phyloP scores from a whole-genome alignment of 805 yeast genomes.

The Starmerella potacharoeniae region DNA sequence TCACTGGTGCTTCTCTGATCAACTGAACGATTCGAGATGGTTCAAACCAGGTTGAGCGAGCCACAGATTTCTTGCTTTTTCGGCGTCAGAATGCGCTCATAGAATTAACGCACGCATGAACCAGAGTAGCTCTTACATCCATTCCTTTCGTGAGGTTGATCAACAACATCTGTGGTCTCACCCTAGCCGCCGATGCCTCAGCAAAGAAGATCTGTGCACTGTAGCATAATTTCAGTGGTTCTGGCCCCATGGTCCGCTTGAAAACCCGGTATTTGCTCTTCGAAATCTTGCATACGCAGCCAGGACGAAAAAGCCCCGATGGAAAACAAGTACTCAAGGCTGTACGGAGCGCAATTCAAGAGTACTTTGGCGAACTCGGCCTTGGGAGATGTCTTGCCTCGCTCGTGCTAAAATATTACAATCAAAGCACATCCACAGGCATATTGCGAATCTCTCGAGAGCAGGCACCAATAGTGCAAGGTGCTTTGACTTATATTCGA shows the following conservation, averaged over 20 bases:
- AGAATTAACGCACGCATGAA: too few species aligned
- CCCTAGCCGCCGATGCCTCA: background rate
- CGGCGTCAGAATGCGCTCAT: too few species aligned
- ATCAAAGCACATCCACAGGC: slow-evolving; percentile 71
- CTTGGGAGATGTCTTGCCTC: slow-evolving; percentile 51
- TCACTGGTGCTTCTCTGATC: too few species aligned
- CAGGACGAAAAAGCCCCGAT: slow-evolving; percentile 31
- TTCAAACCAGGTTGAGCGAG: too few species aligned
- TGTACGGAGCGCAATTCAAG: slow-evolving; percentile 45
- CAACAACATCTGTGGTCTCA: background rate
- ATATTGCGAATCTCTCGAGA: slow-evolving; percentile 67
- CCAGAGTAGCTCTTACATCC: too few species aligned
- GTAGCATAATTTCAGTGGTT: background rate
- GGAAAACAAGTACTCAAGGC: slow-evolving; percentile 41
- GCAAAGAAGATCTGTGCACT: background rate
- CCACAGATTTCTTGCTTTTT: too few species aligned
- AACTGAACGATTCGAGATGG: too few species aligned
- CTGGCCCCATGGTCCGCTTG: slow-evolving; percentile 61
- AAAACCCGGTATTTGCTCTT: slow-evolving; percentile 77
- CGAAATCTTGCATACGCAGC: slow-evolving; percentile 58
- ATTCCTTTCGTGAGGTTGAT: too few species aligned
- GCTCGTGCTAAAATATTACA: slow-evolving; percentile 63
- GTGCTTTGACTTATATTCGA: slow-evolving; percentile 42
- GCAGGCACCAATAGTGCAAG: slow-evolving; percentile 49
- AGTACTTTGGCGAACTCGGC: slow-evolving; percentile 71